A percentile compares a stretch with the other conserved stretches of the same genome.
phyloP scores from a whole-genome alignment of 805 yeast genomes.

The Starmerella vitae region DNA sequence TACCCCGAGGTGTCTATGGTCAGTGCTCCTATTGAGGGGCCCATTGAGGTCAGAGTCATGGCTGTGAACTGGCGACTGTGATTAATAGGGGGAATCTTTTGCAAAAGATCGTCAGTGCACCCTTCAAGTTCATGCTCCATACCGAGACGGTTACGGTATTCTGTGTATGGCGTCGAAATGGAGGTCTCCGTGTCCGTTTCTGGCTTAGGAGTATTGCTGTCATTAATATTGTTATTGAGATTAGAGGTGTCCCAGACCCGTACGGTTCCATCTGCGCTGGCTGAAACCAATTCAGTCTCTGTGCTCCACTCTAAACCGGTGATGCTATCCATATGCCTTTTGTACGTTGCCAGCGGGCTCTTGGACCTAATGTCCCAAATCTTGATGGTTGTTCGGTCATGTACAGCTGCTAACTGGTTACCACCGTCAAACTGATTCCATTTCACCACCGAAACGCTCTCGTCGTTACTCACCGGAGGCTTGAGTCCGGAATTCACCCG shows the following conservation, averaged over 20 bases:
- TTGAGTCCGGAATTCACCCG: conserved; percentile 31
- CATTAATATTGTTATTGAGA: neutral
- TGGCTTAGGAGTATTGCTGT: neutral
- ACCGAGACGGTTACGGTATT: conserved; percentile 22
- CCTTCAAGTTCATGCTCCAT: conserved; percentile 15
- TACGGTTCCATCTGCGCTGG: conserved; percentile 34
- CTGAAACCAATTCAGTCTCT: conserved; percentile 38
- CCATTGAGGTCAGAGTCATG: conserved; percentile 17
- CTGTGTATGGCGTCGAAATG: conserved; percentile 18
- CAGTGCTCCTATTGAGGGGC: conserved; percentile 16
- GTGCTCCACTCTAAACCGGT: conserved; percentile 50
- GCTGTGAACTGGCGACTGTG: conserved; percentile 22
- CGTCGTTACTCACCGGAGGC: conserved; percentile 30
- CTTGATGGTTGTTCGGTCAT: conserved; percentile 37
- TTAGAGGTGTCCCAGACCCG: conserved; percentile 45
- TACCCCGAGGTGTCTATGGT: conserved; percentile 26
- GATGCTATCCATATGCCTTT: conserved; percentile 44
- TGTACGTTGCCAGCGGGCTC: conserved; percentile 38
- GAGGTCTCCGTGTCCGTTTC: neutral
- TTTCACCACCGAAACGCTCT: conserved; percentile 34
- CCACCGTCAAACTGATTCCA: conserved; percentile 41
- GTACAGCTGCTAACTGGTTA: conserved; percentile 54
- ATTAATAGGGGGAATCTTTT: conserved; percentile 20
- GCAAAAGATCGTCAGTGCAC: conserved; percentile 18
- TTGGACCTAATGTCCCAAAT: conserved; percentile 65